A percentile compares a stretch with the other conserved stretches of the same genome.
Conservation (phyloP, 257 asterid genomes). For the Ilex aquifolium region DNA sequence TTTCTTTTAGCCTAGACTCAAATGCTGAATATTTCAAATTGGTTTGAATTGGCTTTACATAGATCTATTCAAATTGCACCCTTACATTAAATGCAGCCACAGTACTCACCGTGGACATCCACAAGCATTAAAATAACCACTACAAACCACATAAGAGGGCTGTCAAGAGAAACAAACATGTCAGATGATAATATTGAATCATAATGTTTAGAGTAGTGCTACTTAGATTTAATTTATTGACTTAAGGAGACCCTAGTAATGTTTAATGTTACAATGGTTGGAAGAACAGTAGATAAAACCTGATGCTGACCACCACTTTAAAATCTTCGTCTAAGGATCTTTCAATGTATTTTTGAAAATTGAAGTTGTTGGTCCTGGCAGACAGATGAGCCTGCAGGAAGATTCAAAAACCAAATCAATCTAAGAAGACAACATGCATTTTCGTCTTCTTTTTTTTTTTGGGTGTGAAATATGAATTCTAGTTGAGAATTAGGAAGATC, state of each 20-base stretch:
- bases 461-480: too few relatives aligned
- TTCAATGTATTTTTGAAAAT: conserved; percentile 20
- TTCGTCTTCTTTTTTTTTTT: background rate
- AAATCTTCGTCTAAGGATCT: conserved; percentile 22
- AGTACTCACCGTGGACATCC: conserved; percentile 25
- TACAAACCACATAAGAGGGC: conserved; percentile 38
- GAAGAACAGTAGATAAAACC: conserved; percentile 6
- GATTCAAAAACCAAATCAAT: background rate
- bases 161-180: conserved; percentile 10
- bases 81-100: background rate
- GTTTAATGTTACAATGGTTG: too few relatives aligned
- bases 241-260: too few relatives aligned
- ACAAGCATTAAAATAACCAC: conserved; percentile 37
- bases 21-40: too few relatives aligned
- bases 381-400: conserved; percentile 23
- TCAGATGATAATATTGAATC: background rate
- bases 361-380: conserved; percentile 3
- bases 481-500: background rate
- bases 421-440: too few relatives aligned
- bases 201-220: too few relatives aligned
- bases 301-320: conserved; percentile 20
- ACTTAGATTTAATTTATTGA: too few relatives aligned
- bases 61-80: too few relatives aligned
- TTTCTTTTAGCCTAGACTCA: too few relatives aligned
- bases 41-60: too few relatives aligned